A percentile compares a stretch with the other conserved stretches of the same genome.
Conservation (phyloP, 1,139 yeast species). For the Candida dubliniensis region DNA sequence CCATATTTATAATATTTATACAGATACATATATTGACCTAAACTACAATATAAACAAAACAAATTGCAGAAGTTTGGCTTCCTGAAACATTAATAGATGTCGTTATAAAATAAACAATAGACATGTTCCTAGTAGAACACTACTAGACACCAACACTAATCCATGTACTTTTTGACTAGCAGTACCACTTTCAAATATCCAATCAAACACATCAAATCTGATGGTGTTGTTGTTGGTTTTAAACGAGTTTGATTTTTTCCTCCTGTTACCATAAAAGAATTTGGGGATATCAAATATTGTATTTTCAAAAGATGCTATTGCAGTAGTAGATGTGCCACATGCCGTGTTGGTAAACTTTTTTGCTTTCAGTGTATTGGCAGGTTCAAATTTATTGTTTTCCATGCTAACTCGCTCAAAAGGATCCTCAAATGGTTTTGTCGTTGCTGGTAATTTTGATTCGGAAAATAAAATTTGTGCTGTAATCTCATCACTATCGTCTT, state of each 20-base stretch:
- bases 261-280: not conserved
- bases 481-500: not conserved
- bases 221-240: not conserved
- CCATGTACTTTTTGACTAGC: not conserved
- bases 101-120: conserved; percentile 1
- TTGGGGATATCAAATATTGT: not conserved
- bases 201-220: conserved; percentile 8
- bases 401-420: not conserved
- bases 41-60: not conserved
- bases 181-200: conserved; percentile 4
- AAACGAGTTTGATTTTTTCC: not conserved
- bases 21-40: no score
- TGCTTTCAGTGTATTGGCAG: no score
- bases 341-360: no score
- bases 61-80: not conserved
- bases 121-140: not conserved
- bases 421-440: not conserved
- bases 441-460: not conserved
- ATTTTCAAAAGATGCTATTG: not conserved
- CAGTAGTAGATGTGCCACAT: not conserved
- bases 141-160: not conserved
- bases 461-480: not conserved
- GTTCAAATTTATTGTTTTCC: no score
- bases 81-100: not conserved
- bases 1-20: not conserved